Base-by-base conservation (phyloP, 2,329 filamentous ascomycete genomes). In the Xylariales sp. region DNA sequence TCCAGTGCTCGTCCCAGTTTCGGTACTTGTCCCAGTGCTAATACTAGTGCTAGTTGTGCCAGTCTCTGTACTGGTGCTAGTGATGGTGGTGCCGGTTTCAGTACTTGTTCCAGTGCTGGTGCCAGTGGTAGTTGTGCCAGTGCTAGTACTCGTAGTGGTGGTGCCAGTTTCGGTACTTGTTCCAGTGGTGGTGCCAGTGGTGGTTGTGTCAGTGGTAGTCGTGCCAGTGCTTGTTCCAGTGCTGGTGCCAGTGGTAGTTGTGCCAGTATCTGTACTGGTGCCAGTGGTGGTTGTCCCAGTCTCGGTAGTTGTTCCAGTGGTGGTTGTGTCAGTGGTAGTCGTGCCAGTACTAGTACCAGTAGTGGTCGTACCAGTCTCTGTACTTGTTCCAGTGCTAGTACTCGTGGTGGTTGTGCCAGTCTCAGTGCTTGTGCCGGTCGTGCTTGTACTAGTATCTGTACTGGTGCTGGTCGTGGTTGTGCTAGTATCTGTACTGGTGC, bases 61-160 rank as follows among this genome's bases (percentile, higher is more conserved):
- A n/a, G n/a, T n/a, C n/a, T n/a, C n/a, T n/a, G n/a, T n/a, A n/a
- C n/a, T n/a, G n/a, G n/a, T n/a, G n/a, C n/a, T n/a, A n/a, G n/a
- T 45, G 40, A 10, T 25, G 19, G 18, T 40, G 17, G 40, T 19
- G 16, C 40, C 32, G n/a, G 32, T 24, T 2, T 31, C 19, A 11
- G 33, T 13, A 25, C 25, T 25, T 11, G 29, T 34, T 25, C 17
- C 15, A 23, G 11, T 29, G 7, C 13, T 14, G 13, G 23, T 28
- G 2, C 29, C 29, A n/a, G 37, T 17, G 13, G 13, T 15, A 12
- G 29, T 21, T 15, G 14, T 24, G 30, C 19, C 16, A 20, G 20
- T 32, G 15, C 19, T 7, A n/a, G 11, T 5, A 7, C 8, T n/a
- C 23, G 23, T 25, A 25, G 23, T 25, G 23, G n/a, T 25, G n/a